Evolutionary conservation across 2,329 filamentous ascomycete species (phyloP).

Genomic region (Nemania bipapillata): DNA sequence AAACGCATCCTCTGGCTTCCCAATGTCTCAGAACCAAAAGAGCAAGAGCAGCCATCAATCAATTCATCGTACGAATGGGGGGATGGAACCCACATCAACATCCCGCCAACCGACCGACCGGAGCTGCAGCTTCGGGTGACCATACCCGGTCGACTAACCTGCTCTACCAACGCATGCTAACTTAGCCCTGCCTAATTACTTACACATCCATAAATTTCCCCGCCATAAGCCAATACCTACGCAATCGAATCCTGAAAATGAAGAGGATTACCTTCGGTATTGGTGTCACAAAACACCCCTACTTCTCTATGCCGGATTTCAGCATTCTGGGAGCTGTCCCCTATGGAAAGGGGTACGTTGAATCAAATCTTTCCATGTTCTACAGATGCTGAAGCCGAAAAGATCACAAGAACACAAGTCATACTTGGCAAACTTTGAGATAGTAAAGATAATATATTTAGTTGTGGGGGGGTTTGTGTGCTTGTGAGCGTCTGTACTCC

Average conservation of each 20-base stretch:
- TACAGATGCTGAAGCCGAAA: background rate
- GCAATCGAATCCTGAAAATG: background rate
- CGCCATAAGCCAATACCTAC: background rate
- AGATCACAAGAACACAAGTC: background rate
- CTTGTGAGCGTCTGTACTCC: background rate
- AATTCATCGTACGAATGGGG: background rate
- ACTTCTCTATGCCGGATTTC: no score
- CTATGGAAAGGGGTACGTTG: background rate
- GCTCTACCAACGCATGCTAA: background rate
- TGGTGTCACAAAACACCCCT: no score
- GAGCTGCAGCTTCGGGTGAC: constrained; percentile 17
- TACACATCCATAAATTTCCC: background rate
- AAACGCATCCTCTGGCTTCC: constrained; percentile 9
- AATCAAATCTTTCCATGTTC: background rate
- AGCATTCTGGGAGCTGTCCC: background rate
- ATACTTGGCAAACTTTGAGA: background rate
- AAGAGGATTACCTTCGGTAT: background rate
- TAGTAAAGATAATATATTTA: background rate
- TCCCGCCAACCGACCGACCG: no score
- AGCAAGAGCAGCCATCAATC: no score
- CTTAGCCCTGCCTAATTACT: background rate
- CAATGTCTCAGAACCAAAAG: background rate
- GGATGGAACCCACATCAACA: constrained; percentile 15
- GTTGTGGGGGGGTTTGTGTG: background rate
- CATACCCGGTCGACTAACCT: background rate